phyloP scores from a whole-genome alignment of 306 rosid species.

The Gastrolobium villosum region DNA sequence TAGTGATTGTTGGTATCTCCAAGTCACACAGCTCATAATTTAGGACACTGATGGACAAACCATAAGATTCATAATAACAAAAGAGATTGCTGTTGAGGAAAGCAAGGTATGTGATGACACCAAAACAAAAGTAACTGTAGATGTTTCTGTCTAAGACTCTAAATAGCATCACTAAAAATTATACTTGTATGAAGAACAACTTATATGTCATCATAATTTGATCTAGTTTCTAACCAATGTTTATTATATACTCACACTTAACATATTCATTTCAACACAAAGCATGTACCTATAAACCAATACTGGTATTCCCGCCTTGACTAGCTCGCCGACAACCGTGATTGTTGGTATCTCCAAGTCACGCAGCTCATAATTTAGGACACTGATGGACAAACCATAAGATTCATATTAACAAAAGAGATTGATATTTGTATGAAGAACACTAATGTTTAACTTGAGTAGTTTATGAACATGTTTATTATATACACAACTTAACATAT shows the following conservation, averaged over 20 bases:
- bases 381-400: conserved; percentile 41
- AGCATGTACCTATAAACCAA: conserved; percentile 82
- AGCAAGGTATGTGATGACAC: conserved; percentile 2
- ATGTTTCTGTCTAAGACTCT: conserved; percentile 20
- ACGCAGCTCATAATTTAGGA: conserved; percentile 75
- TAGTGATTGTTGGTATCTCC: conserved; percentile 84
- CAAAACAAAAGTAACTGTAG: background rate
- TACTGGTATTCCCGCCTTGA: conserved; percentile 82
- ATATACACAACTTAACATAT: background rate
- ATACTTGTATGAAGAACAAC: no score
- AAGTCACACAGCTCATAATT: conserved; percentile 77
- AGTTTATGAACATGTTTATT: conserved; percentile 3
- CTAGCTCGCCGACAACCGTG: conserved; percentile 69
- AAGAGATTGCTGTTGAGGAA: conserved; percentile 40
- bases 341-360: conserved; percentile 91
- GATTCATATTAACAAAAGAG: conserved; percentile 27
- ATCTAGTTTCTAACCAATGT: no score
- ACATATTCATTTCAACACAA: no score
- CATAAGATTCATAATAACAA: conserved; percentile 24
- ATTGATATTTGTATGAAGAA: background rate
- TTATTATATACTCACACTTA: no score
- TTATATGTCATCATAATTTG: no score
- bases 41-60: conserved; percentile 53
- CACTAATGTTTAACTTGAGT: background rate
- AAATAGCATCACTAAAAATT: conserved; percentile 1